Percentiles rank a stretch among this genome's conserved stretches.
These are phyloP conservation scores for Kernera saxatilis DNA, from an alignment of 345 rosid species.

Conservation along the genomic window DNA sequence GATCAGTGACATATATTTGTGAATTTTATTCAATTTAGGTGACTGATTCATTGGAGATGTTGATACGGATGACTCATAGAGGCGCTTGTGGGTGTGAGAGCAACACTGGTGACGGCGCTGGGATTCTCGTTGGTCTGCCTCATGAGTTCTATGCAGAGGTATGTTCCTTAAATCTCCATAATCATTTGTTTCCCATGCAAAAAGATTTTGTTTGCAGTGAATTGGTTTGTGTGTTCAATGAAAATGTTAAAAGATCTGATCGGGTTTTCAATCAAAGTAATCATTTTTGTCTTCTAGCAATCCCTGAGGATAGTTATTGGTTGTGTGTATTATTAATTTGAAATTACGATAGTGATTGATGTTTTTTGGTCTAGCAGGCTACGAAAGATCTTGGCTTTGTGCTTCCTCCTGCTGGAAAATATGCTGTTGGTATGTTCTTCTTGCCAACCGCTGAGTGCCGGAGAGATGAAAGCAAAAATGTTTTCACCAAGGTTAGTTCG, in stretches of 20 bases:
- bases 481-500: slow-evolving; percentile 65
- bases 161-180: not conserved
- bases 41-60: slow-evolving; percentile 93
- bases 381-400: slow-evolving; percentile 68
- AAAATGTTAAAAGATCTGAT: not conserved
- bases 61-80: slow-evolving; percentile 89
- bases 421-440: slow-evolving; percentile 97
- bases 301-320: too few relatives aligned
- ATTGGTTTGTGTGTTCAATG: not conserved
- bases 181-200: slow-evolving; percentile 4
- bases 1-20: not conserved
- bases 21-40: slow-evolving; percentile 34
- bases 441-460: slow-evolving; percentile 71
- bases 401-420: slow-evolving; percentile 72
- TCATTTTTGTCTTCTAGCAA: not conserved
- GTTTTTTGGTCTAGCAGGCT: slow-evolving; percentile 38
- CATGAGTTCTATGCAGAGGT: slow-evolving; percentile 78
- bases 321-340: too few relatives aligned
- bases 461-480: slow-evolving; percentile 74
- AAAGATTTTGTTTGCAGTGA: not conserved
- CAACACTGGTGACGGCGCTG: slow-evolving; percentile 99
- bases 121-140: slow-evolving; percentile 87
- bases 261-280: too few relatives aligned
- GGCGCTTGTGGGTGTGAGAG: slow-evolving; percentile 99
- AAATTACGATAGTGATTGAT: not conserved